phyloP scores from a whole-genome alignment of 345 rosid species.

The Eucalyptus virginea region DNA sequence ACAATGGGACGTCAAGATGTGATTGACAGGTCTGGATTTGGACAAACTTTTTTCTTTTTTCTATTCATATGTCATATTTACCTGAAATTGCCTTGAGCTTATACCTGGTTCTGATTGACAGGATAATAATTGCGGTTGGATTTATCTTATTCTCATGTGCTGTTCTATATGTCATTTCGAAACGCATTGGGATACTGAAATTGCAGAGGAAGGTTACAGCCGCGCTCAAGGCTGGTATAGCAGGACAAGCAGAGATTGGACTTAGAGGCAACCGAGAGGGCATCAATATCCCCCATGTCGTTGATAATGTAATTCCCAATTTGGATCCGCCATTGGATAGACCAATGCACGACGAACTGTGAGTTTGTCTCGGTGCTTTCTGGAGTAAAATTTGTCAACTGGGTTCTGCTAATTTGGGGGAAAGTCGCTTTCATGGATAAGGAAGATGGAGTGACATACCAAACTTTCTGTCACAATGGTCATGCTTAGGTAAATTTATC shows the following conservation, averaged over 20 bases:
- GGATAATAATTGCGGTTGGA: conserved; percentile 64
- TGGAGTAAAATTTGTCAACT: not conserved
- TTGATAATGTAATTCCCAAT: conserved; percentile 25
- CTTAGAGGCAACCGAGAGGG: conserved; percentile 23
- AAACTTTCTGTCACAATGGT: too few relatives aligned
- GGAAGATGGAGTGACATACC: too few relatives aligned
- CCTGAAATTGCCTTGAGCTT: not conserved
- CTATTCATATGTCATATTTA: not conserved
- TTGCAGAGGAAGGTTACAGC: conserved; percentile 72
- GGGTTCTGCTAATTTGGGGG: not conserved
- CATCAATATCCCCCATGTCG: conserved; percentile 17
- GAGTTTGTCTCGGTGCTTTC: not conserved
- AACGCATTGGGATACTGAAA: conserved; percentile 61
- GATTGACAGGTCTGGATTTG: conserved; percentile 46
- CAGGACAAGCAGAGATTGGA: conserved; percentile 25
- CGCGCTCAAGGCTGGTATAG: conserved; percentile 64
- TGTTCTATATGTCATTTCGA: conserved; percentile 78
- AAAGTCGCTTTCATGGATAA: not conserved
- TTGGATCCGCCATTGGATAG: conserved; percentile 23
- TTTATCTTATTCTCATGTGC: conserved; percentile 58
- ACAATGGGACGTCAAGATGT: conserved; percentile 90
- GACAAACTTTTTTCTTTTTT: not conserved
- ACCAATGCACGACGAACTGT: conserved; percentile 70
- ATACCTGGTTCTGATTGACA: conserved; percentile 1
- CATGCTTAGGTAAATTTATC: too few relatives aligned